Conservation (phyloP, 257 asterid species). For the Schizonepeta tenuifolia region DNA sequence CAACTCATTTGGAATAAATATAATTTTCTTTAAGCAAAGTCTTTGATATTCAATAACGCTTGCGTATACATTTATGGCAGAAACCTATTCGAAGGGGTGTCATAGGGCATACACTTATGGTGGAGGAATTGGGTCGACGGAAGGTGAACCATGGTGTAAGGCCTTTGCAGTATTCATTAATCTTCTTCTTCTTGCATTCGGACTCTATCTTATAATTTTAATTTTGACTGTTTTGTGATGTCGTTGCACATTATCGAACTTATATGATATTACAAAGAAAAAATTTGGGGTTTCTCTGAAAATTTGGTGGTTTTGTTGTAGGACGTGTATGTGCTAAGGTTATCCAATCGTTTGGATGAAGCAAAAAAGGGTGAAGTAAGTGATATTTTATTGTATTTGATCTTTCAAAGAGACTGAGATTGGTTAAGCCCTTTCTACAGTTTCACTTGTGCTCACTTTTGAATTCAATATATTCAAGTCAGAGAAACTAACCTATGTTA, state of each 20-base stretch:
- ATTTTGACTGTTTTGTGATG: conserved; percentile 28
- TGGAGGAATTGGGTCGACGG: conserved; percentile 90
- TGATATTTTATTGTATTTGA: conserved; percentile 30
- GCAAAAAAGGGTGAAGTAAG: conserved; percentile 94
- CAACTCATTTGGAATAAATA: conserved; percentile 23
- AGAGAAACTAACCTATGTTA: conserved; percentile 20
- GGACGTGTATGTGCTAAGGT: conserved; percentile 82
- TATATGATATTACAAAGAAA: conserved; percentile 5
- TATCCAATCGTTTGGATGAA: conserved; percentile 94
- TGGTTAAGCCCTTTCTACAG: conserved; percentile 14
- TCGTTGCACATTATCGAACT: neutral
- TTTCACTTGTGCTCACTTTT: conserved; percentile 3
- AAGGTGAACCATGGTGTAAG: conserved; percentile 80
- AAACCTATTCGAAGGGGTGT: conserved; percentile 95
- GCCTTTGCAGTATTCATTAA: conserved; percentile 24
- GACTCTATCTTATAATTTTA: conserved; percentile 10
- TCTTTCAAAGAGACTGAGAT: neutral
- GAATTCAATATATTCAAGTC: conserved; percentile 11
- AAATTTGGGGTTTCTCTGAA: conserved; percentile 15
- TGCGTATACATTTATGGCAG: conserved; percentile 48
- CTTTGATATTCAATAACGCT: conserved; percentile 19
- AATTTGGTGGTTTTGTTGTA: conserved; percentile 39
- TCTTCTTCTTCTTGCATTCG: conserved; percentile 16
- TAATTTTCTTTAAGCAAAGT: conserved; percentile 18
- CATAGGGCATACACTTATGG: conserved; percentile 82